Conservation (phyloP, 1,139 yeast species). For the Geotrichum aggregatum region DNA sequence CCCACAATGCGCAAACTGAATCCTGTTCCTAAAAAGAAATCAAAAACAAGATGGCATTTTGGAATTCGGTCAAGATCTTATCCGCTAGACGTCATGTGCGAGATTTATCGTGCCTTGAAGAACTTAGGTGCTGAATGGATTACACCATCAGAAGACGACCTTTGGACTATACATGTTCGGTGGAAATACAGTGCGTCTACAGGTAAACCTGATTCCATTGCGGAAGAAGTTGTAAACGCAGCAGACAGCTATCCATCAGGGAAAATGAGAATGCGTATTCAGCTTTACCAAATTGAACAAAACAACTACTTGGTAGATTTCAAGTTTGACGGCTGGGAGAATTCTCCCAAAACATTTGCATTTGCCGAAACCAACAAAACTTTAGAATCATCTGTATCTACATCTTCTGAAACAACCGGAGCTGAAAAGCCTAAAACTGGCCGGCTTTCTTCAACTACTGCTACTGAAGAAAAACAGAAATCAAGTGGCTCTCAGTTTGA, state of each 20-base stretch:
- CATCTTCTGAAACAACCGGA: neutral
- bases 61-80: slow-evolving; percentile 95
- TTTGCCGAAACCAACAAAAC: neutral
- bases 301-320: slow-evolving; percentile 93
- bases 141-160: slow-evolving; percentile 75
- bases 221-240: neutral
- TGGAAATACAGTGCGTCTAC: slow-evolving; percentile 58
- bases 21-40: slow-evolving; percentile 70
- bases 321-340: slow-evolving; percentile 96
- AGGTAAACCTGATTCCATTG: neutral
- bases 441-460: slow-evolving; percentile 7
- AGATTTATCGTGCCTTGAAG: slow-evolving; percentile 87
- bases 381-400: neutral
- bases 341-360: no score
- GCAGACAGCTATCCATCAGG: neutral
- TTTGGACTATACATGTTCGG: slow-evolving; percentile 96
- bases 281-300: slow-evolving; percentile 89
- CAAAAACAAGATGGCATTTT: slow-evolving; percentile 97
- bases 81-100: slow-evolving; percentile 98
- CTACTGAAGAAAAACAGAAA: slow-evolving; percentile 30
- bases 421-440: neutral
- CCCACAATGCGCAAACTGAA: slow-evolving; percentile 49
- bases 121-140: slow-evolving; percentile 98
- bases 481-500: slow-evolving; percentile 38
- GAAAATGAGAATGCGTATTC: slow-evolving; percentile 90